Base-by-base conservation (phyloP, 2,329 filamentous ascomycete species). In the Microdochium bolleyi region DNA sequence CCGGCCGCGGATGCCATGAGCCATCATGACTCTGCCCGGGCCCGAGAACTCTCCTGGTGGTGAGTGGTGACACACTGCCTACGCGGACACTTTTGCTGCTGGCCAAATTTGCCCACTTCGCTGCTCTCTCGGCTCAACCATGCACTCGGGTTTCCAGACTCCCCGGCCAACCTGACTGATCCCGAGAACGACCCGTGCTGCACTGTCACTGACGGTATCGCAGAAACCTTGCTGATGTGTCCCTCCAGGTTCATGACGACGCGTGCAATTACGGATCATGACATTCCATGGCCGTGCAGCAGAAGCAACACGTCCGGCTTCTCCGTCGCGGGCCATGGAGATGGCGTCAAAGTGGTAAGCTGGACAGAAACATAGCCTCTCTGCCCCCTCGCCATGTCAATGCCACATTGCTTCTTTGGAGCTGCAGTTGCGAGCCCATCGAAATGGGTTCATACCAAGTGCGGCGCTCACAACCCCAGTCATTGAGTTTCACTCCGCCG, bases 91-190 rank as follows among this genome's bases (percentile, higher is more conserved):
- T 16, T 7, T 16, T 34, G 30, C 16, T 22, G 41, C 19, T 21
- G 41, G 41, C 41, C 41, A 46, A 46, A 46, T 46, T 46, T 46
- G 41, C 41, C 41, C 41, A 46, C 41, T 46, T 46, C 16, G 41
- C 21, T 30, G 27, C 27, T 22, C 34, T 14, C 34, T 38, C 34
- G 34, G 34, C 34, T 38, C 34, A 16, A 14, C 14, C 34, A 38
- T 14, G 13, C 34, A 38, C 13, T 14, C 34, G 34, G 34, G 7
- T 19, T 16, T 19, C 30, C n/a, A 14, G 34, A 38, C 16, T 38
- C n/a, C 34, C 34, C 34, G 7, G 37, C 19, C 14, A 14, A 16
- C 14, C 14, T 41, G 27, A n/a, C n/a, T n/a, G n/a, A 34, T 16
- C 16, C 9, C 30, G 30, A 34, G 9, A 9, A 16, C 30, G 30